A percentile compares a stretch with the other conserved stretches of the same genome.
Evolutionary conservation across 805 yeast species (phyloP).

Genomic region (Ascoidea asiatica): DNA sequence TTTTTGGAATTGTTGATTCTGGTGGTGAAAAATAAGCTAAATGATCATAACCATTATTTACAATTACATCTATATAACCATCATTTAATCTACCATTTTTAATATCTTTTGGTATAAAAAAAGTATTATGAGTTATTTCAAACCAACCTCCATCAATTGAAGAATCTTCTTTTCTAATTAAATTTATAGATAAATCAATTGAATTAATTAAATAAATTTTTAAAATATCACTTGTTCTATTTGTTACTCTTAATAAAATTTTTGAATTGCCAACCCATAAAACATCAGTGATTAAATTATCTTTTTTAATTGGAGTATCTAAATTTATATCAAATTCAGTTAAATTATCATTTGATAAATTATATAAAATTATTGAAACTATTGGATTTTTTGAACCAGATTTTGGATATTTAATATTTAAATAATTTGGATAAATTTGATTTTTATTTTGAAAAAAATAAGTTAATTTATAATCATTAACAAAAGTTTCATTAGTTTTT

Average conservation of each 20-base stretch:
- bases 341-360: slow-evolving; percentile 18
- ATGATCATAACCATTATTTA: slow-evolving; percentile 52
- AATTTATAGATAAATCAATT: slow-evolving; percentile 17
- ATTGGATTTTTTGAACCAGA: slow-evolving; percentile 56
- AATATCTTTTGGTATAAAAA: slow-evolving; percentile 38
- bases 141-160: slow-evolving; percentile 54
- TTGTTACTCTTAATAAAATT: slow-evolving; percentile 42
- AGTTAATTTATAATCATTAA: slow-evolving; percentile 37
- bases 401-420: slow-evolving; percentile 51
- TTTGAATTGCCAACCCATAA: slow-evolving; percentile 49
- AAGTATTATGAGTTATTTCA: slow-evolving; percentile 56
- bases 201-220: slow-evolving; percentile 44
- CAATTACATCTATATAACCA: slow-evolving; percentile 75
- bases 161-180: slow-evolving; percentile 32
- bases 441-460: slow-evolving; percentile 28
- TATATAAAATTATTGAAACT: slow-evolving; percentile 31
- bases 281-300: slow-evolving; percentile 50
- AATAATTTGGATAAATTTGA: slow-evolving; percentile 30
- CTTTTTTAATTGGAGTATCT: slow-evolving; percentile 21
- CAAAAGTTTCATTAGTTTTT: slow-evolving; percentile 45
- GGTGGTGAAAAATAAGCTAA: slow-evolving; percentile 77
- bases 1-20: slow-evolving; percentile 32
- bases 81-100: slow-evolving; percentile 29
- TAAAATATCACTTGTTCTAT: slow-evolving; percentile 54
- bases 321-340: slow-evolving; percentile 29